These are phyloP conservation scores for Scutellaria galericulata DNA, from an alignment of 257 asterid genomes.

Conservation along the genomic window DNA sequence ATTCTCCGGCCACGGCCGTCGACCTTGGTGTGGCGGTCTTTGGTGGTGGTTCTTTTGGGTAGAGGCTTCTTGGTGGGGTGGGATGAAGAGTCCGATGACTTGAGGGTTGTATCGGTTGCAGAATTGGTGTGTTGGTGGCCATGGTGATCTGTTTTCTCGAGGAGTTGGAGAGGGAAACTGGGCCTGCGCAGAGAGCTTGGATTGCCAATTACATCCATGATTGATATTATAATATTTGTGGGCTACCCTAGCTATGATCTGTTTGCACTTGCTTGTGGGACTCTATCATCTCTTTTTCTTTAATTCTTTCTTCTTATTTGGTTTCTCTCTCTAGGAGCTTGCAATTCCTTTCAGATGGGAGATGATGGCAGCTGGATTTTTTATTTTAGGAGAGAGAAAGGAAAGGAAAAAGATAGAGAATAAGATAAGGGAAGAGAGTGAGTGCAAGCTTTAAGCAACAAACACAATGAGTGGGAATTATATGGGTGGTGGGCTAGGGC, in stretches of 20 bases:
- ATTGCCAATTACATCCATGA: slow-evolving; percentile 50
- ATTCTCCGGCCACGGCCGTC: slow-evolving; percentile 73
- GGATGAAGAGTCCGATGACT: background rate
- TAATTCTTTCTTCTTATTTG: background rate
- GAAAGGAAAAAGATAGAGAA: slow-evolving; percentile 9
- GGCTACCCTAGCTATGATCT: slow-evolving; percentile 19
- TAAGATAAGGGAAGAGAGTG: slow-evolving; percentile 42
- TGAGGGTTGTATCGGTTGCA: background rate
- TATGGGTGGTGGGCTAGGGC: slow-evolving; percentile 58
- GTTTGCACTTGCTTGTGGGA: slow-evolving; percentile 43
- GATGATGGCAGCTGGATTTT: slow-evolving; percentile 39
- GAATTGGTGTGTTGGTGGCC: slow-evolving; percentile 21
- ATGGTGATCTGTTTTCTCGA: slow-evolving; percentile 47
- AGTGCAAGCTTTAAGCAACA: slow-evolving; percentile 83
- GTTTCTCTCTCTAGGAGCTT: slow-evolving; percentile 18
- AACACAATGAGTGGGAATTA: slow-evolving; percentile 75
- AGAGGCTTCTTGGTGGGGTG: slow-evolving; percentile 44
- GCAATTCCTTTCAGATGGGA: slow-evolving; percentile 40
- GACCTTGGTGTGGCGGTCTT: slow-evolving; percentile 69
- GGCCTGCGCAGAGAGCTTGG: slow-evolving; percentile 40
- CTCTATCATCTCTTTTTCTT: background rate
- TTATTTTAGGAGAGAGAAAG: slow-evolving; percentile 24
- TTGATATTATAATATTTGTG: slow-evolving; percentile 25
- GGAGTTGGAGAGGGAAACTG: slow-evolving; percentile 59
- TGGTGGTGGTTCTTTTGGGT: slow-evolving; percentile 55